Base-by-base conservation (phyloP, 1,284 basidiomycete species). In the Boletellus sp. region DNA sequence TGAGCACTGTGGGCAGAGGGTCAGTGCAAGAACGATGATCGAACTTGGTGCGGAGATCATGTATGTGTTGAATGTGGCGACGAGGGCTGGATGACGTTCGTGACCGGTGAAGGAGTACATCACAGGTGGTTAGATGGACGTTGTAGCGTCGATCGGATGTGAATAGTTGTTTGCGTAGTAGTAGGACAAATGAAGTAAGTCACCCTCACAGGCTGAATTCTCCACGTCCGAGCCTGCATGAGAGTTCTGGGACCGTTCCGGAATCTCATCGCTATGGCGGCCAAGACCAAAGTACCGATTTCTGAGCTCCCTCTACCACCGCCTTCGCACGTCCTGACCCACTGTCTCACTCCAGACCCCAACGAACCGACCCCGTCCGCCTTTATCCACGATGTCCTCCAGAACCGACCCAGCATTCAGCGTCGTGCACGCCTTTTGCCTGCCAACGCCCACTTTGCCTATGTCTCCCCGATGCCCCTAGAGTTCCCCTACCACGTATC, bases 401-500 rank as follows among this genome's bases (percentile, higher is more conserved):
- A 62, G 15, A 74, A 71, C 21, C 72, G 69, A 13, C 89, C 91
- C 0, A 88, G 85, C 56, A 62, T 88, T 13, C 90, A 93, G 65
- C 82, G 93, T 38, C 78, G 91, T 51, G 76, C 85, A 58, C 83
- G 79, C 57, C 75, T 80, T 47, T 76, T 81, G 58, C 76, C 77
- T 10, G 69, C 78, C 0, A 68, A 82, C 22, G 80, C 82, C 1
- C 90, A 93, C 64, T 97, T 91, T 75, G 85, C 91, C 12, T 86
- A 87, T 64, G 85, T 92, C 43, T 79, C 86, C 1, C 94, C 96
- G 0, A 81, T 93, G 51, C 91, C 93, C 7, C 61, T 90, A 1
- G 75, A 85, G 6, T 98, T 97, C 70, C 96, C 96, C 0, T 93
- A 91, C 69, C 78, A 85, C 28, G 84, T 97, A 44, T 75, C 79